Evolutionary conservation across 176 grass and related monocot genomes (phyloP), one percentile per base, ranked within the genome.

Genomic region (Cenchrus fungigraminus): DNA sequence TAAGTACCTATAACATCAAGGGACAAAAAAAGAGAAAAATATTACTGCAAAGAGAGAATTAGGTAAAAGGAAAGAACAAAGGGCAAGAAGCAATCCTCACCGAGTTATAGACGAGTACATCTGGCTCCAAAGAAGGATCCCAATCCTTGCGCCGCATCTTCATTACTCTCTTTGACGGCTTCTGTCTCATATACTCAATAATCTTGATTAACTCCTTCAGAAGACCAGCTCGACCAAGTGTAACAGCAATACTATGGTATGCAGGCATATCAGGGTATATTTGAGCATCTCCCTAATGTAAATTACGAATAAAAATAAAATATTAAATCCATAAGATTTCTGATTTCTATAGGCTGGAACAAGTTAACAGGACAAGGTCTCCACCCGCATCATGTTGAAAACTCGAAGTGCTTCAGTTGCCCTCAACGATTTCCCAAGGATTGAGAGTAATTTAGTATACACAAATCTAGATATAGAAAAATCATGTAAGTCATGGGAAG

Each of bases 241-340:
- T 93, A 66, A 95, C 89, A 65, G 95, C 91, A 79, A 98, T 95
- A 79, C 85, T 80, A 84, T 93, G 95, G 74, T 98, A 95, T 88
- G 92, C 95, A 88, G 92, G 85, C 92, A 98, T 95, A 88, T 98
- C 92, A 65, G 95, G 93, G 76, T 95, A 98, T 85, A 95, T 82
- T 85, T 98, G 95, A 50, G 88, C 89, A 82, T 98, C 91, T 88
- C 76, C 76, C 95, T 98, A 79, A 74, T 65, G 68, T 68, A 14
- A 84, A 76, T 74, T 70, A 66, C 44, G 12, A 79, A 68, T 60
- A 57, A 85, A 79, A 57, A 69, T 53, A 79, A 82, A 74, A 82
- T 16, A 3, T 20, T 71, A 43, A 68, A 46, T 51, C 19, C 76
- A 76, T 62, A 31, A 37, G 44, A 12, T 54, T 49, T 65, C 12